A percentile compares a stretch with the other conserved stretches of the same genome.
Evolutionary conservation across 768 basidiomycete species (phyloP).

Genomic region (Lyophyllum decastes): DNA sequence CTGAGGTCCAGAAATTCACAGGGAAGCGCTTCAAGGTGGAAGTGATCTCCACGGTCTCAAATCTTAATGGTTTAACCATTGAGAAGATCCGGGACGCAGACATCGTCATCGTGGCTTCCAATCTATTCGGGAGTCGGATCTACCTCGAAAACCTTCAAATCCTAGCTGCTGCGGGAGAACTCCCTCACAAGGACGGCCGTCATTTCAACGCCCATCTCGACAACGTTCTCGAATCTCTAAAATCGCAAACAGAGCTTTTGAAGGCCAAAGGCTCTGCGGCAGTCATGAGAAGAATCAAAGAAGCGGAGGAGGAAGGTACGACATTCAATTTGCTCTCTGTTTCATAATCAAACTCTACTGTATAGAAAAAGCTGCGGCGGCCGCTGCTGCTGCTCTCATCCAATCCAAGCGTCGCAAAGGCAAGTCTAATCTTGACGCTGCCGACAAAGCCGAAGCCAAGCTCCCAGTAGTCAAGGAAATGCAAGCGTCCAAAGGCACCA

Average conservation of each 20-base stretch:
- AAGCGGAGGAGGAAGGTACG: conserved; percentile 62
- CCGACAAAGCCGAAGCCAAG: conserved; percentile 36
- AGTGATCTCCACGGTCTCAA: conserved; percentile 65
- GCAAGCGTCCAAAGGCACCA: conserved; percentile 4
- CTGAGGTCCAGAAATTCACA: conserved; percentile 83
- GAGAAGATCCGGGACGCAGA: conserved; percentile 80
- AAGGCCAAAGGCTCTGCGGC: conserved; percentile 61
- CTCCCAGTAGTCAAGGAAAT: conserved; percentile 4
- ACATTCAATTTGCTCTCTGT: background rate
- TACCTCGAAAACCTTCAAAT: conserved; percentile 78
- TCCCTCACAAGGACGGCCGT: conserved; percentile 80
- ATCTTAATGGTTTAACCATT: conserved; percentile 73
- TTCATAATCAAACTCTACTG: conserved; percentile 9
- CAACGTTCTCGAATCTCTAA: conserved; percentile 55
- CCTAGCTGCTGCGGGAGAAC: conserved; percentile 64
- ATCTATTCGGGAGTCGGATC: conserved; percentile 76
- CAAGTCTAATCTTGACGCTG: conserved; percentile 68
- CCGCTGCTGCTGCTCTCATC: conserved; percentile 40
- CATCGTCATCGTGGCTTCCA: conserved; percentile 83
- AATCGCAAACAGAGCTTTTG: conserved; percentile 68
- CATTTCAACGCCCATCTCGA: conserved; percentile 88
- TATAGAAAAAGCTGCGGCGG: conserved; percentile 45
- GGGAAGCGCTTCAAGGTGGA: conserved; percentile 62
- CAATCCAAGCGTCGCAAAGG: conserved; percentile 75
- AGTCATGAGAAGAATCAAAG: conserved; percentile 66